Conservation (phyloP, 2,329 filamentous ascomycete species). For the Aquanectria penicillioides region DNA sequence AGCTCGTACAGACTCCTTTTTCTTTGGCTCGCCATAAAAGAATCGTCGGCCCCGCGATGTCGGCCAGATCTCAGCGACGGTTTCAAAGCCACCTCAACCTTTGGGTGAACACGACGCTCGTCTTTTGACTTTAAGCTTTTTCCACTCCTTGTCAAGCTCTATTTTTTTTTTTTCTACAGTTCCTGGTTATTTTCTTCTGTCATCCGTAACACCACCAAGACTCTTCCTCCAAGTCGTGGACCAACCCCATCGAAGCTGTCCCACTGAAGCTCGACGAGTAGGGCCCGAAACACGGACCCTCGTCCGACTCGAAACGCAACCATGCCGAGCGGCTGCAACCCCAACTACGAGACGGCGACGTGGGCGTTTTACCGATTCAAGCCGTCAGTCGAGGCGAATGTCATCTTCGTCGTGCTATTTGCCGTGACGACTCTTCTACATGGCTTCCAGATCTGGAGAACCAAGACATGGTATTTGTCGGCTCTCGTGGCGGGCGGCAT, state of each 20-base stretch:
- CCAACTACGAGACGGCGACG: slow-evolving; percentile 34
- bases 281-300: no score
- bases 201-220: background rate
- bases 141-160: no score
- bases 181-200: background rate
- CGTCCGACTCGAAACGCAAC: background rate
- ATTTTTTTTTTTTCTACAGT: background rate
- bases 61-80: no score
- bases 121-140: no score
- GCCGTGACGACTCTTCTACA: slow-evolving; percentile 34
- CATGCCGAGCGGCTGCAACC: slow-evolving; percentile 36
- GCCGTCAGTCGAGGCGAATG: slow-evolving; percentile 36
- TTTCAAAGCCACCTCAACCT: background rate
- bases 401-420: slow-evolving; percentile 38
- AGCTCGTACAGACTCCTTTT: no score
- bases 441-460: slow-evolving; percentile 35
- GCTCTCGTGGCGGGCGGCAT: slow-evolving; percentile 37
- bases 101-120: no score
- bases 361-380: slow-evolving; percentile 40
- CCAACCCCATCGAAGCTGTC: no score
- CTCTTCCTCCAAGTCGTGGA: no score
- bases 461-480: slow-evolving; percentile 40
- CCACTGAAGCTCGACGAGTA: no score
- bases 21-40: no score
- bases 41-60: no score